A percentile compares a stretch with the other conserved stretches of the same genome.
Evolutionary conservation across 164 flowering plant species (phyloP).

Genomic region (Macadamia tetraphylla): DNA sequence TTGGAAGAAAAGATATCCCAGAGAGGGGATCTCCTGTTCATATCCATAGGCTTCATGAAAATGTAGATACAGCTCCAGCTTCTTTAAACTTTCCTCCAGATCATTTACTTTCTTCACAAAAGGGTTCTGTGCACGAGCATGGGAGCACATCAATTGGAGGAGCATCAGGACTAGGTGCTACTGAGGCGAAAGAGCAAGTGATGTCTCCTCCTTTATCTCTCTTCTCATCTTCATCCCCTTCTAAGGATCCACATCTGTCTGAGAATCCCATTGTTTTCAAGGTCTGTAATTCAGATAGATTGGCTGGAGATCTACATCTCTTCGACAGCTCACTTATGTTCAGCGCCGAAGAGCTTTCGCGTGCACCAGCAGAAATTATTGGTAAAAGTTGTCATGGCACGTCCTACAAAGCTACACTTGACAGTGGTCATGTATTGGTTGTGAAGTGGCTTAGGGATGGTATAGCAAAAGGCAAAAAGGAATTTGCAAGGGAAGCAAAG

Average conservation of each 20-base stretch:
- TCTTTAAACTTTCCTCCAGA: conserved; percentile 24
- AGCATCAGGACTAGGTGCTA: conserved; percentile 17
- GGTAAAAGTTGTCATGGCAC: conserved; percentile 80
- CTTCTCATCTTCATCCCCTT: conserved; percentile 34
- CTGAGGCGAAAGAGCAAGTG: conserved; percentile 23
- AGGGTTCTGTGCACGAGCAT: conserved; percentile 22
- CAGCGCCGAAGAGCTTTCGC: conserved; percentile 65
- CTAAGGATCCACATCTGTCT: conserved; percentile 19
- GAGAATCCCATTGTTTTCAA: conserved; percentile 27
- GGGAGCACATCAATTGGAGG: conserved; percentile 18
- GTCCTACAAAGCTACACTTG: conserved; percentile 56
- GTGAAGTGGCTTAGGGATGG: conserved; percentile 73
- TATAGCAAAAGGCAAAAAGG: conserved; percentile 55
- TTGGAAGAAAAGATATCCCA: conserved; percentile 20
- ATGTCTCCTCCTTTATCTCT: conserved; percentile 35
- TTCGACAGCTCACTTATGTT: conserved; percentile 48
- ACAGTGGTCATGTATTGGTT: conserved; percentile 42
- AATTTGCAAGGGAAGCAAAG: conserved; percentile 65
- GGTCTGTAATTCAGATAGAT: conserved; percentile 56
- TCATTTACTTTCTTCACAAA: conserved; percentile 22
- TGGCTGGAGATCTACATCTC: conserved; percentile 61
- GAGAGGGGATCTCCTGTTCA: conserved; percentile 19
- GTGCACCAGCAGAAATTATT: conserved; percentile 68
- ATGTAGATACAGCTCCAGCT: conserved; percentile 17
- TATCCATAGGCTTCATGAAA: conserved; percentile 17